A percentile compares a stretch with the other conserved stretches of the same genome.
phyloP scores from a whole-genome alignment of 2,329 filamentous ascomycete species.

The Xylaria sp. region DNA sequence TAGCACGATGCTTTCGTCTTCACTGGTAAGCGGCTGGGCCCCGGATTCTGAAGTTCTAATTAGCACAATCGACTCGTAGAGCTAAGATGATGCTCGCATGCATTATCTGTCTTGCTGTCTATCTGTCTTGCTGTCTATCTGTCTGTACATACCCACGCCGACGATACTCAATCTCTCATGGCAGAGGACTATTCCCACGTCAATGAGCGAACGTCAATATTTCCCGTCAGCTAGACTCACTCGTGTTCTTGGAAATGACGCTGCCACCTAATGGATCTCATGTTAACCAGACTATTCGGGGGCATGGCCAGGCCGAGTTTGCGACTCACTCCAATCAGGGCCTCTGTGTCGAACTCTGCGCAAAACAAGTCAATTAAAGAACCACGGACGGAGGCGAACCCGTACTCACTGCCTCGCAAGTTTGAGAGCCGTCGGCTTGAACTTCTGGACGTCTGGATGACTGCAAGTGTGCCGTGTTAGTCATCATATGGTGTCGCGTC shows the following conservation, averaged over 20 bases:
- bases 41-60: constrained; percentile 75
- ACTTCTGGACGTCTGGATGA: constrained; percentile 94
- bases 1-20: constrained; percentile 86
- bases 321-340: constrained; percentile 93
- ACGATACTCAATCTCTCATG: constrained; percentile 98
- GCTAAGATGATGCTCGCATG: not conserved
- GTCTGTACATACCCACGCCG: constrained; percentile 78
- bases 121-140: not conserved
- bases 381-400: constrained; percentile 18
- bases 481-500: constrained; percentile 29
- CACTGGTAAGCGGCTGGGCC: constrained; percentile 93
- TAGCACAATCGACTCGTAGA: not conserved
- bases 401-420: constrained; percentile 90
- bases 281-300: constrained; percentile 40
- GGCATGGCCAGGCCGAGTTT: constrained; percentile 43
- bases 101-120: not conserved
- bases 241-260: constrained; percentile 89
- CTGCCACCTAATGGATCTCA: constrained; percentile 74
- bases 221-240: constrained; percentile 62
- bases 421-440: constrained; percentile 93
- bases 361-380: constrained; percentile 53
- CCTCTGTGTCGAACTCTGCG: constrained; percentile 90
- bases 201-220: constrained; percentile 45
- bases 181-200: constrained; percentile 75
- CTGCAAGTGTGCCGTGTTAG: constrained; percentile 51